A percentile compares a stretch with the other conserved stretches of the same genome.
Conservation (phyloP, 202 grass and related monocot species). For the Musa balbisiana region DNA sequence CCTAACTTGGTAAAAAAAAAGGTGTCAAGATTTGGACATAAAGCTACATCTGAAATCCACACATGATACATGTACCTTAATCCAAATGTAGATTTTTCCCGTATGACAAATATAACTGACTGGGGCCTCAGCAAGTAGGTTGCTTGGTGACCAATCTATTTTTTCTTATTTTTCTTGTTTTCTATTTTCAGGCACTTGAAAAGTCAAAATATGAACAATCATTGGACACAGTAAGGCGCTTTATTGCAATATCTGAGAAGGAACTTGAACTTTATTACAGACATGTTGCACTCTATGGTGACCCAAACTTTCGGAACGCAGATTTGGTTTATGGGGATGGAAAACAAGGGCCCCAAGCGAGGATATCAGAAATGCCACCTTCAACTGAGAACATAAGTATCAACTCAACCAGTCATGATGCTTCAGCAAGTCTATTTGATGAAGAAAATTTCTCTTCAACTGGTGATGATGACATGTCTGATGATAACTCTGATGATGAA, state of each 20-base stretch:
- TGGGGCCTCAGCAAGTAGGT: not conserved
- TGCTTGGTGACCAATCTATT: not conserved
- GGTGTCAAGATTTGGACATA: no score
- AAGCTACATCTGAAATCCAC: no score
- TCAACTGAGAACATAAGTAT: constrained; percentile 5
- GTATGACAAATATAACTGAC: not conserved
- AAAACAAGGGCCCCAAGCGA: constrained; percentile 22
- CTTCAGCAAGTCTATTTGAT: constrained; percentile 13
- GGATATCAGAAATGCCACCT: constrained; percentile 7
- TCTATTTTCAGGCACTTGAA: constrained; percentile 70
- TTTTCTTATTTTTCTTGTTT: constrained; percentile 4
- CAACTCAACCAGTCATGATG: constrained; percentile 26
- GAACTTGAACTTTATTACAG: constrained; percentile 75
- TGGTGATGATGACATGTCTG: constrained; percentile 23
- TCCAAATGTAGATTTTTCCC: constrained; percentile 1
- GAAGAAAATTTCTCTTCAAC: not conserved
- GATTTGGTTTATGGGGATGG: constrained; percentile 39
- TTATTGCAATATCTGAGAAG: constrained; percentile 71
- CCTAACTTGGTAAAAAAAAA: no score
- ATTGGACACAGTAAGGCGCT: constrained; percentile 61
- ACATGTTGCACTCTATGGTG: constrained; percentile 69
- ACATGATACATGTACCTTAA: no score
- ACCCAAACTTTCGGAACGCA: constrained; percentile 41
- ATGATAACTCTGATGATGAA: constrained; percentile 1
- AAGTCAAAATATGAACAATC: constrained; percentile 96